Evolutionary conservation across 1,139 yeast genomes (phyloP), one percentile per base, ranked within the genome.

Genomic region (Suhomyces taliae): DNA sequence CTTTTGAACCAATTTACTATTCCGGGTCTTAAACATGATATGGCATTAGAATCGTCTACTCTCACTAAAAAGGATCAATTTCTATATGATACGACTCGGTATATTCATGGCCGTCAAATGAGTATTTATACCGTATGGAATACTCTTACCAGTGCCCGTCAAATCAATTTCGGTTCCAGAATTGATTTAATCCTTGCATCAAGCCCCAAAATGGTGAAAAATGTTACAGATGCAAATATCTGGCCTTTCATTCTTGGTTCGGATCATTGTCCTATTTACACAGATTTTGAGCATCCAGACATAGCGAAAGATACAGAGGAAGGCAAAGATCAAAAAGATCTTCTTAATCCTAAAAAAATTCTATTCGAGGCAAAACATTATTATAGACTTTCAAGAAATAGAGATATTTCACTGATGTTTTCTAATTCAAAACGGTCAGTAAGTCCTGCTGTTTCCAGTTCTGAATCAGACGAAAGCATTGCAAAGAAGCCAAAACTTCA

Each of bases 101-200:
- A 65, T 31, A 52, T 63, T 3, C 85, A 84, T 52, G 85, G 86
- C 1, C 67, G 82, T 27, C 69, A 83, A 45, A 64, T 78, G 61
- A 82, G 79, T 27, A 74, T 90, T 81, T 93, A 87, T 59, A 91
- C 98, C 0, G 95, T 93, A 43, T 93, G 99, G 99, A 91, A 90
- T 61, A 86, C 93, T 1, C 65, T 84, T 54, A 79, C 81, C 39
- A 86, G 86, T 52, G 79, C 89, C n/a, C 69, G 99, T 34, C 90
- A 91, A 2, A 74, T 85, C 2, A 93, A 93, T 61, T 87, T 77
- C 64, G 98, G 99, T 0, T 86, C 97, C 2, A 73, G 99, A 43
- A 86, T 93, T 33, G 99, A 93, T 62, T 77, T 86, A 53, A 82
- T 93, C 8, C 64, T 90, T 4, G 65, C 78, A 0, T 65, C 62